These are phyloP conservation scores for Pestalotiopsis fici DNA, from an alignment of 2,329 filamentous ascomycete genomes.

Conservation along the genomic window DNA sequence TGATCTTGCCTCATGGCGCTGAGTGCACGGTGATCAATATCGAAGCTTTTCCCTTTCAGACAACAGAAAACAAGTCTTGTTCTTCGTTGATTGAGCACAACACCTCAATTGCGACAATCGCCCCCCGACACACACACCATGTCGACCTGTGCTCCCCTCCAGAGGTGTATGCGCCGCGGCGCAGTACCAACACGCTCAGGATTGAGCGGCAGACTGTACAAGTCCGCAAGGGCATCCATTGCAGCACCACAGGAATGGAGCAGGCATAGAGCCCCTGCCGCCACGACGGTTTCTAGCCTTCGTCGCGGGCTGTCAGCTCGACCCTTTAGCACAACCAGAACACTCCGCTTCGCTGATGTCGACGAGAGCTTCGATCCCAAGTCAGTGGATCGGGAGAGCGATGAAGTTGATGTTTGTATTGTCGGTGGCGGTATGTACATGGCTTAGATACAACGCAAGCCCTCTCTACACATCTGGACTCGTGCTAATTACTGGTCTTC, in stretches of 20 bases:
- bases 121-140: conserved; percentile 14
- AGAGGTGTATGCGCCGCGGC: conserved; percentile 24
- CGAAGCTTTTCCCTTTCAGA: not conserved
- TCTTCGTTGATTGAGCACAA: not conserved
- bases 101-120: not conserved
- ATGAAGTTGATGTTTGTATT: conserved; percentile 95
- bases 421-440: conserved; percentile 72
- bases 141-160: conserved; percentile 27
- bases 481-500: conserved; percentile 9
- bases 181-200: conserved; percentile 21
- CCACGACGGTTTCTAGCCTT: conserved; percentile 10
- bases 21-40: not conserved
- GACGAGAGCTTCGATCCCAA: conserved; percentile 66
- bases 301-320: conserved; percentile 20
- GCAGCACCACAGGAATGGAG: conserved; percentile 13
- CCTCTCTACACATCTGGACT: not conserved
- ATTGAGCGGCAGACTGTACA: conserved; percentile 14
- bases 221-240: conserved; percentile 22
- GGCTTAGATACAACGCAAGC: not conserved
- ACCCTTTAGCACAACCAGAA: conserved; percentile 36
- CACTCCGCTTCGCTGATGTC: conserved; percentile 27
- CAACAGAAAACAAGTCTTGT: not conserved
- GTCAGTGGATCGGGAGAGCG: conserved; percentile 79
- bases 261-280: conserved; percentile 14
- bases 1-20: not conserved